Evolutionary conservation across 2,329 filamentous ascomycete species (phyloP), one percentile per base, ranked within the genome.

Genomic region (Ophiostoma montium): DNA sequence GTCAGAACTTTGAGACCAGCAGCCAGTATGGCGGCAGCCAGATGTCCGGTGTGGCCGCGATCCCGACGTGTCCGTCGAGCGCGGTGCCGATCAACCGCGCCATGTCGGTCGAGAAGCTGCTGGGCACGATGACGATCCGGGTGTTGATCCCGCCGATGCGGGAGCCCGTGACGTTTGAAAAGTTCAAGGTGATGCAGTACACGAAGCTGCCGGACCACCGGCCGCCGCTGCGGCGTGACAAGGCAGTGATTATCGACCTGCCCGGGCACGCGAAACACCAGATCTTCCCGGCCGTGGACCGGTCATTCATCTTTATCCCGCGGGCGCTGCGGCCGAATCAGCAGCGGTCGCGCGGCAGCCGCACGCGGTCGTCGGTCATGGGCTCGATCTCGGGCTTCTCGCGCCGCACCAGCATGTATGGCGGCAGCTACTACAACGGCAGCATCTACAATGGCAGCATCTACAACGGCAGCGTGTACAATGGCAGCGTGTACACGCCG

Each of bases 261-360:
- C 90, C 92, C 2, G 75, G 84, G 27, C 76, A 84, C 54, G 71
- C 79, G 12, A 85, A 87, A 33, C 80, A 85, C 54, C 95, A 95
- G 64, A 89, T 95, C 53, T 95, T 92, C 65, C 92, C 92, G 6
- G 84, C 88, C 2, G 73, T 78, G 43, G 89, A 95, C 59, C 75
- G 92, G 55, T 96, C 92, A 0, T 98, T 98, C 64, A 94, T 95
- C 59, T 98, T 98, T 67, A 98, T 98, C 53, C 92, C 92, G 12
- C 78, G 92, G 56, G 90, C 90, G 11, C 76, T 95, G 69, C 80
- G 92, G 57, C 92, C 92, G 13, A 95, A 95, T 62, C 88, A 94
- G 45, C 86, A 94, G 68, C 78, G 80, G 30, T 78, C 82, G 47
- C 75, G 84, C 49, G 84, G 83, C 52, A 83, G 86, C 60, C 82